Evolutionary conservation across 2,329 filamentous ascomycete species (phyloP), one percentile per base, ranked within the genome.

Genomic region (Alternaria brassicicola): DNA sequence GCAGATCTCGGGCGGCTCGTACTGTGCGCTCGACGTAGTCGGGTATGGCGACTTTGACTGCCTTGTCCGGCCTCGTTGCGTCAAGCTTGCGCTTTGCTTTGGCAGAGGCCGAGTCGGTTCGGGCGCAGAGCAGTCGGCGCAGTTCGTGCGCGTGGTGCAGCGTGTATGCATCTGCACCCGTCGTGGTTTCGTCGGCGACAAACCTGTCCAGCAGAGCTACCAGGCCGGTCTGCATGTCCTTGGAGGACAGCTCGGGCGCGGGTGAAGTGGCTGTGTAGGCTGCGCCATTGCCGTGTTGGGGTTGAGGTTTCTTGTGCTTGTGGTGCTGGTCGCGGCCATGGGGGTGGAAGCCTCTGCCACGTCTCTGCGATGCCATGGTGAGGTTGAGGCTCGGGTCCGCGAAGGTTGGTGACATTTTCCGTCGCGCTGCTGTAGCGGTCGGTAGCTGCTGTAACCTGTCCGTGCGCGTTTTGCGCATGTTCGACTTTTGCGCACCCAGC

Each of bases 11-110:
- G 3, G 82, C 75, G 8, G 50, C 59, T 6, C 65, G 55, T 19
- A 76, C 57, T 42, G 61, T 69, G 53, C 67, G 64, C 25, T 67
- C 51, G 28, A 74, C 55, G 56, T 76, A 76, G 15, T 61, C 45
- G 9, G 73, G 74, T 13, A 77, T 48, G 9, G 56, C 43, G 19
- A 70, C 56, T 13, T 66, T 58, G n/a, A 59, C 31, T 3, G 47
- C 55, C 23, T 61, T 66, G n/a, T 57, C 57, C 1, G 73, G 75
- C 15, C 66, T 66, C 57, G 67, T 73, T 10, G 64, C 51, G 52
- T 76, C 69, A 31, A 77, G 65, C 3, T 70, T 62, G 84, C 81
- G 55, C 81, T 76, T 30, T 74, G 78, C n/a, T 73, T 81, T 84
- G 82, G 89, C 55, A 79, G 81, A 52, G 78, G 82, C 41, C 81